A percentile compares a stretch with the other conserved stretches of the same genome.
Conservation (phyloP, 768 basidiomycete species). For the Trichaptum fuscoviolaceum region DNA sequence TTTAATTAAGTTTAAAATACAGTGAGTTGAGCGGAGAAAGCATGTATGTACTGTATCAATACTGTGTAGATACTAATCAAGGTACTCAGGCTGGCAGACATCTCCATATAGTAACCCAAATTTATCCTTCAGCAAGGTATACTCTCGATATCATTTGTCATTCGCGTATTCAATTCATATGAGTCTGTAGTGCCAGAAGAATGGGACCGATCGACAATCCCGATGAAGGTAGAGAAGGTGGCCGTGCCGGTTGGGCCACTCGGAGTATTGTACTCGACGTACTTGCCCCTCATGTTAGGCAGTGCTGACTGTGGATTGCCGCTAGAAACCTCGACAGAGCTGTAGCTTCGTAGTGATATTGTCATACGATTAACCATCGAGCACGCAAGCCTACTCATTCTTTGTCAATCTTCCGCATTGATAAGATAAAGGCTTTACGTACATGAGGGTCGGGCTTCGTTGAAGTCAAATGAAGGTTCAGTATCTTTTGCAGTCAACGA, state of each 20-base stretch:
- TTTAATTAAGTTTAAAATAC: too few species aligned
- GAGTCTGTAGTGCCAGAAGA: neutral
- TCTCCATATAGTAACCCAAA: neutral
- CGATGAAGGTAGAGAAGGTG: neutral
- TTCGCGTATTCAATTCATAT: neutral
- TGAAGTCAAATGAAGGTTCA: neutral
- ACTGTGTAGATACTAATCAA: too few species aligned
- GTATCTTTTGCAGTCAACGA: neutral
- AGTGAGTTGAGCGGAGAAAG: too few species aligned
- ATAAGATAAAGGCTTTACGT: neutral
- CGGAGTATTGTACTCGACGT: neutral
- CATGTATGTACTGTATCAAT: too few species aligned
- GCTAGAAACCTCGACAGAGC: neutral
- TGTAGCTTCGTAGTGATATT: neutral
- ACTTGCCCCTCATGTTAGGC: neutral
- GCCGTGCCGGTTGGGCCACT: neutral
- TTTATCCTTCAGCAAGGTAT: neutral
- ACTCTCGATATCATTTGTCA: neutral
- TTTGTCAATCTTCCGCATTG: neutral
- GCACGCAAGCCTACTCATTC: neutral
- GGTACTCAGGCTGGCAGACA: too few species aligned
- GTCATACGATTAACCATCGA: conserved; percentile 1
- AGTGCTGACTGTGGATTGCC: neutral
- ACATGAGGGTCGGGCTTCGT: conserved; percentile 2
- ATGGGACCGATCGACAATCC: neutral